Evolutionary conservation across 2,329 filamentous ascomycete species (phyloP), one percentile per base, ranked within the genome.

Genomic region (Fusarium sp.): DNA sequence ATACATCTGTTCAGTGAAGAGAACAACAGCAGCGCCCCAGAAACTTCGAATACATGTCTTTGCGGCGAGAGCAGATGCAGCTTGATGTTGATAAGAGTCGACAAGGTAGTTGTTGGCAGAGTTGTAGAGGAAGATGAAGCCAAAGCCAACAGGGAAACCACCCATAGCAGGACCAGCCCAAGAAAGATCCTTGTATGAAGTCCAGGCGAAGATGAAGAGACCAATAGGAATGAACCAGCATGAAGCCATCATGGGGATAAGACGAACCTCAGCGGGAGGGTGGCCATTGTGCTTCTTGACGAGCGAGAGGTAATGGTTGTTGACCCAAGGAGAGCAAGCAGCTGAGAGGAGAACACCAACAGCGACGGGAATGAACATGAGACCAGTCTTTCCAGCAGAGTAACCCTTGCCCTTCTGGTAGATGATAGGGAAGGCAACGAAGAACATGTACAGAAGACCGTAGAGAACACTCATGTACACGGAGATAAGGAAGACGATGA

Each of bases 331-430:
- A 2, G 93, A 85, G 80, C 89, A 93, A 18, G 82, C 77, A 21
- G 93, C 92, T 3, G 91, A 92, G 45, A 83, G 67, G 4, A 95
- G 23, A 21, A 96, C 93, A 56, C 94, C 94, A 23, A 96, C 83
- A 12, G 93, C 93, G 49, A 96, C 80, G 4, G 93, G 93, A 70
- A 96, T 94, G 81, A 97, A 97, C 92, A 96, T 95, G 14, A 97
- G 86, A 51, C 94, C 94, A 0, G 93, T 94, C 33, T 85, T 91
- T 39, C 92, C 88, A 33, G 93, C 87, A 7, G 86, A 89, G 82
- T 92, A 97, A 5, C 92, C 92, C 82, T 97, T 97, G 66, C 93
- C 92, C 80, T 90, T 85, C 73, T 94, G 88, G 83, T 92, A 97
- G 64, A 97, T 85, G 75, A 91, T 88, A 37, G 89, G 88, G 78